Evolutionary conservation across 371 early-diverging fungal genomes (phyloP), one percentile per base, ranked within the genome.

Genomic region (Zychaea mexicana): DNA sequence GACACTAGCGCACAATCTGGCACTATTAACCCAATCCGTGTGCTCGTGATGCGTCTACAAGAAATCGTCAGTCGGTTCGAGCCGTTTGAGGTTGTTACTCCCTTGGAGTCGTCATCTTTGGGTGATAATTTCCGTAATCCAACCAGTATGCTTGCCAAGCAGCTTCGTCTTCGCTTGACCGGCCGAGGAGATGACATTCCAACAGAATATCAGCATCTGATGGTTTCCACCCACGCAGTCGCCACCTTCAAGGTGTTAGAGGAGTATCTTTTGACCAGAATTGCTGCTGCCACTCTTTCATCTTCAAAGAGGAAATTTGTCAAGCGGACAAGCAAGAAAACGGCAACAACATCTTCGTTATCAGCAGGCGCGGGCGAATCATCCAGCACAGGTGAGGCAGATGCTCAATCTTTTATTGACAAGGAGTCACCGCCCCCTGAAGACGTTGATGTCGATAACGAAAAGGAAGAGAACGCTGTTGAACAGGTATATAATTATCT

Each of bases 151-250:
- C 78, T 94, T 4, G 83, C 92, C 7, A 89, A 91, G 27, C 93
- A 92, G 60, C 66, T 94, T 24, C 84, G 88, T 21, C 68, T 95
- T 39, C 72, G 82, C 30, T 74, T 95, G 12, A 76, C 83, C 0
- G 86, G 87, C 0, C 77, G 81, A 28, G 81, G 84, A 0, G 67
- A 67, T 0, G 82, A 85, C 45, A 85, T 88, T 3, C 89, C 91
- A 3, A 59, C 66, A 19, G 76, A 69, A 45, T 87, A 80, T 54
- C 79, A 83, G 45, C 81, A 84, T 56, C 42, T 87, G 32, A 79
- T 91, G 32, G 89, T 95, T 2, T 90, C 91, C 6, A 89, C 94
- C 13, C 94, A 95, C 74, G 94, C 96, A 5, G 85, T 94, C 4
- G 92, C 93, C 3, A 90, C 93, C 0, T 92, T 93, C 72, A 80